Percentiles rank a stretch among this genome's conserved stretches.
Evolutionary conservation across 345 rosid species (phyloP).

Genomic region (Aurinia saxatilis): DNA sequence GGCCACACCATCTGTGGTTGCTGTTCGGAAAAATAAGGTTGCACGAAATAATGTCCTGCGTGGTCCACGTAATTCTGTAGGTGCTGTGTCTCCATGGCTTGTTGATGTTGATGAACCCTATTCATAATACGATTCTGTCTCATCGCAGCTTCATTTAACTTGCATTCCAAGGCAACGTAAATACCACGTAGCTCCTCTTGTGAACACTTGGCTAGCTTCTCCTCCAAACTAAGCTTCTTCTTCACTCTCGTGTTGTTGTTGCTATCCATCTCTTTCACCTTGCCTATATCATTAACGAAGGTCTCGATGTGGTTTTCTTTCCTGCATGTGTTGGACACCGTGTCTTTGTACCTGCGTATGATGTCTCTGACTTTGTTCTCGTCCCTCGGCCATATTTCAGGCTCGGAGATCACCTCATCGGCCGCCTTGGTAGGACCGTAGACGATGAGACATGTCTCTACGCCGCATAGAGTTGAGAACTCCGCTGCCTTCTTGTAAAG

Average conservation of each 20-base stretch:
- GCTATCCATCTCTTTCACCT: neutral
- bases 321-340: neutral
- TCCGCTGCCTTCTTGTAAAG: conserved; percentile 31
- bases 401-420: conserved; percentile 14
- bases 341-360: conserved; percentile 22
- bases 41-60: conserved; percentile 2
- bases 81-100: conserved; percentile 10
- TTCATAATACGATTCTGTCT: conserved; percentile 5
- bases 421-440: conserved; percentile 24
- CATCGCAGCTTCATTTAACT: conserved; percentile 17
- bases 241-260: neutral
- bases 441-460: conserved; percentile 28
- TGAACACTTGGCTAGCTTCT: conserved; percentile 25
- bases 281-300: conserved; percentile 13
- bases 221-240: conserved; percentile 9
- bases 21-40: conserved; percentile 12
- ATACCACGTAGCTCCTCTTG: conserved; percentile 23
- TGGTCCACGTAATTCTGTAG: conserved; percentile 9
- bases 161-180: conserved; percentile 6
- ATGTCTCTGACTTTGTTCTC: conserved; percentile 13
- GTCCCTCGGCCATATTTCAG: conserved; percentile 31
- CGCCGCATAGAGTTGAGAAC: conserved; percentile 35
- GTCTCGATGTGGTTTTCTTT: conserved; percentile 15
- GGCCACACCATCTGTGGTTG: conserved; percentile 12
- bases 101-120: conserved; percentile 11